These are phyloP conservation scores for Arabis hirsuta DNA, from an alignment of 345 rosid genomes.

Conservation along the genomic window DNA sequence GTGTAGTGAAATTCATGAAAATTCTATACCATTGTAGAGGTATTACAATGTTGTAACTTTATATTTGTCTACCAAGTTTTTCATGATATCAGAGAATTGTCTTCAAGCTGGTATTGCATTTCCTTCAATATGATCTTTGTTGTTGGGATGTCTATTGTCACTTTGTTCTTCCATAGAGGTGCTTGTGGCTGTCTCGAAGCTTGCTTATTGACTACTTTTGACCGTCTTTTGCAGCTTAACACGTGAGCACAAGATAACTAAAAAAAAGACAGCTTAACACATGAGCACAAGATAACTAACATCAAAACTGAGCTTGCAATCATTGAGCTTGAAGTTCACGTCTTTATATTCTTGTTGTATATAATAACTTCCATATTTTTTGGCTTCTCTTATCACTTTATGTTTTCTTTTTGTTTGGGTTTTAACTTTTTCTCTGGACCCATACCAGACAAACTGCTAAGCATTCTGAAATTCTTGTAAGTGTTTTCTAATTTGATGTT, in stretches of 20 bases:
- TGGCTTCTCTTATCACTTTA: no score
- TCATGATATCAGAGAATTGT: no score
- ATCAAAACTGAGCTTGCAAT: constrained; percentile 76
- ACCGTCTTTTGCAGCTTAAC: constrained; percentile 50
- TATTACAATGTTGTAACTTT: no score
- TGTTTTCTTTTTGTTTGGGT: no score
- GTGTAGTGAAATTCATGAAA: no score
- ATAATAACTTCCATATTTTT: no score
- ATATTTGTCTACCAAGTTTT: no score
- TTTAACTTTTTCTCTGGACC: constrained; percentile 73
- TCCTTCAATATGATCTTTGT: neutral
- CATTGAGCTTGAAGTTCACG: constrained; percentile 86
- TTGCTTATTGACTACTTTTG: no score
- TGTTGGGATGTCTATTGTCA: constrained; percentile 1
- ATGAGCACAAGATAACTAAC: neutral
- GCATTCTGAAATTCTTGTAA: constrained; percentile 71
- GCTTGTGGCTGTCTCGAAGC: neutral
- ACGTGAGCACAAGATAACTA: constrained; percentile 60
- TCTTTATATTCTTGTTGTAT: constrained; percentile 19
- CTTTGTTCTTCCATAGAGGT: neutral
- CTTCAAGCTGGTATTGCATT: no score
- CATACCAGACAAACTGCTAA: constrained; percentile 71
- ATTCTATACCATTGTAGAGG: no score
- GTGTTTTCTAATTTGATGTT: constrained; percentile 12
- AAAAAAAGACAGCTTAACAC: constrained; percentile 33